Evolutionary conservation across 352 stramenopile genomes (phyloP).

Genomic region (Phytophthora aleatoria): DNA sequence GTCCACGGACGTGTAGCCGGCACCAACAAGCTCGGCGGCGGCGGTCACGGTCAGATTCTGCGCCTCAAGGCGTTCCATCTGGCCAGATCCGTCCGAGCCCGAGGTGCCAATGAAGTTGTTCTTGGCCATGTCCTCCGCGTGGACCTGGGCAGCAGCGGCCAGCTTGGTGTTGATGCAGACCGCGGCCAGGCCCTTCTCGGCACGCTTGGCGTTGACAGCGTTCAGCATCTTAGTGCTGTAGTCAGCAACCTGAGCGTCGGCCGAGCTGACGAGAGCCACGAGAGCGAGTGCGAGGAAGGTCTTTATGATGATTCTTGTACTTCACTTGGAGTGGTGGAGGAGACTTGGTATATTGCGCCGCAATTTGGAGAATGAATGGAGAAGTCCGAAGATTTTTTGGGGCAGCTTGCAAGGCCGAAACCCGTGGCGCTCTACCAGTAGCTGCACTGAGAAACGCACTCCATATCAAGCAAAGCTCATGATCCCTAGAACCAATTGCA

Average conservation of each 20-base stretch:
- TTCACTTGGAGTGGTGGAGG: conserved; percentile 19
- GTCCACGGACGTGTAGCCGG: conserved; percentile 39
- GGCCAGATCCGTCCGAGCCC: conserved; percentile 35
- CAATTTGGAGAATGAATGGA: conserved; percentile 36
- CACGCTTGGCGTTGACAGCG: conserved; percentile 46
- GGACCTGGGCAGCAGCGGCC: conserved; percentile 25
- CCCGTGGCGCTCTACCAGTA: neutral
- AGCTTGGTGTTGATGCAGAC: conserved; percentile 54
- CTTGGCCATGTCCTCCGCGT: conserved; percentile 29
- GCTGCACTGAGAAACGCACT: conserved; percentile 25
- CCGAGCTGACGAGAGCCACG: conserved; percentile 28
- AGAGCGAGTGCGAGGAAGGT: conserved; percentile 28
- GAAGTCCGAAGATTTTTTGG: conserved; percentile 4
- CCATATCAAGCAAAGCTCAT: conserved; percentile 25
- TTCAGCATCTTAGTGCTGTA: conserved; percentile 41
- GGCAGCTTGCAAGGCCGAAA: neutral
- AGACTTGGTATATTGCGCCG: conserved; percentile 30
- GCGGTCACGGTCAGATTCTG: conserved; percentile 27
- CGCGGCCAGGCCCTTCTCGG: conserved; percentile 30
- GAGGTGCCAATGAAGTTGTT: conserved; percentile 32
- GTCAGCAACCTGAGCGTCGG: conserved; percentile 36
- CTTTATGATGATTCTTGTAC: conserved; percentile 28
- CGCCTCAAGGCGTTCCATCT: conserved; percentile 27
- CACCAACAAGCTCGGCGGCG: conserved; percentile 46
- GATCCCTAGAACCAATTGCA: conserved; percentile 22